Percentiles rank a stretch among this genome's conserved stretches.
Conservation (phyloP, 2,329 filamentous ascomycete genomes). For the Lojkania enalia region DNA sequence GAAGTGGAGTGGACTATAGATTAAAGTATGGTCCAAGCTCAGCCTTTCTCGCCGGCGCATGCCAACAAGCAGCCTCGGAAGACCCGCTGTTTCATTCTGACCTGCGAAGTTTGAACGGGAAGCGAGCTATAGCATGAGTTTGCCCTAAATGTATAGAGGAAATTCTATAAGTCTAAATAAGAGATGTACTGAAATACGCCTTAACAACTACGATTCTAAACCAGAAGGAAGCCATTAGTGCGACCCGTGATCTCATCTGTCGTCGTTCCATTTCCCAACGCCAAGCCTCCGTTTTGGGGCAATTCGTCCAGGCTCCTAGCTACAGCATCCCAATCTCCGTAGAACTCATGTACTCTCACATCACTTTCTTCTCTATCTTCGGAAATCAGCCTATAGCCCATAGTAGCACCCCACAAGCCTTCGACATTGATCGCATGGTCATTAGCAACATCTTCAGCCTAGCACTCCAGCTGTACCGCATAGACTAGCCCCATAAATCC, state of each 20-base stretch:
- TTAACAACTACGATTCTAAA: slow-evolving; percentile 3
- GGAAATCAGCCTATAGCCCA: slow-evolving; percentile 7
- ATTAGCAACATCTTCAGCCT: slow-evolving; percentile 4
- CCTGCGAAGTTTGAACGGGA: background rate
- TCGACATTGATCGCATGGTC: slow-evolving; percentile 10
- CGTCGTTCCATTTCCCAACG: slow-evolving; percentile 12
- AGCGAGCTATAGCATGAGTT: background rate
- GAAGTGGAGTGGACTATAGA: slow-evolving; percentile 11
- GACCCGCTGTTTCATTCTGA: background rate
- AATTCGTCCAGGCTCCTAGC: slow-evolving; percentile 13
- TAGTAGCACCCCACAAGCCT: slow-evolving; percentile 12
- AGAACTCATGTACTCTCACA: slow-evolving; percentile 12
- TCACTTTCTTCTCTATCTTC: slow-evolving; percentile 12
- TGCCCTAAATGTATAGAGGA: slow-evolving; percentile 3
- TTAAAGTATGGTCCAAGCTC: slow-evolving; percentile 14
- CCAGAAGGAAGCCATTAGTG: slow-evolving; percentile 13
- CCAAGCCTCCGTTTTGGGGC: slow-evolving; percentile 11
- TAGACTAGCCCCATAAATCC: slow-evolving; percentile 5
- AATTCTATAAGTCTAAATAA: slow-evolving; percentile 1
- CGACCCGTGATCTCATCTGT: slow-evolving; percentile 14
- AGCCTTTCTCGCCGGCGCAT: slow-evolving; percentile 9
- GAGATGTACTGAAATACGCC: background rate
- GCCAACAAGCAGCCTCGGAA: too few species aligned
- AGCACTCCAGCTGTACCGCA: slow-evolving; percentile 3
- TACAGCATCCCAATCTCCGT: slow-evolving; percentile 13